Percentiles rank a stretch among this genome's conserved stretches.
These are phyloP conservation scores for Medicago ruthenica DNA, from an alignment of 306 rosid species.

Conservation along the genomic window DNA sequence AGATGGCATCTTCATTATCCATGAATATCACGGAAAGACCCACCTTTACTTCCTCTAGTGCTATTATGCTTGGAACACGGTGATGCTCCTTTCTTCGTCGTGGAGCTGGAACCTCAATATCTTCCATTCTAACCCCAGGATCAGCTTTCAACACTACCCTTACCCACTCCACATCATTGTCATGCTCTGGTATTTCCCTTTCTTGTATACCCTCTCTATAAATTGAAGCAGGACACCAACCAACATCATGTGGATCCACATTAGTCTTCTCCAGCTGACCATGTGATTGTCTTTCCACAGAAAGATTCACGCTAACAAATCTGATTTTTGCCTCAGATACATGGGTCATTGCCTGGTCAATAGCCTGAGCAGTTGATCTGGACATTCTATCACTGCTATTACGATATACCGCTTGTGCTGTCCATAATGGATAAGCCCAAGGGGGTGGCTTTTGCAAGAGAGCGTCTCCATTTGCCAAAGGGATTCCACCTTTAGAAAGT, in stretches of 20 bases:
- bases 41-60: conserved; percentile 95
- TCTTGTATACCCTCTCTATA: conserved; percentile 41
- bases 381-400: conserved; percentile 93
- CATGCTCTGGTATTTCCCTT: conserved; percentile 49
- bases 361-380: conserved; percentile 90
- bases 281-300: conserved; percentile 57
- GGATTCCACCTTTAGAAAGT: conserved; percentile 91
- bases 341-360: conserved; percentile 94
- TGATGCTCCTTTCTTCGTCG: conserved; percentile 90
- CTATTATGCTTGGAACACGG: conserved; percentile 93
- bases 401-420: conserved; percentile 89
- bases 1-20: conserved; percentile 28
- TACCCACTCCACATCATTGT: conserved; percentile 71
- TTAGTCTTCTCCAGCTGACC: conserved; percentile 50
- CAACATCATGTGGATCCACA: conserved; percentile 41
- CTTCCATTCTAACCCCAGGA: conserved; percentile 85
- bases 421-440: conserved; percentile 97
- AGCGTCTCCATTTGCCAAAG: conserved; percentile 94
- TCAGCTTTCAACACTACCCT: conserved; percentile 79
- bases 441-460: conserved; percentile 88
- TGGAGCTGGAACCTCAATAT: conserved; percentile 72
- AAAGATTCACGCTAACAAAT: conserved; percentile 65
- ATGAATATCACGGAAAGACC: conserved; percentile 41
- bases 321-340: conserved; percentile 64
- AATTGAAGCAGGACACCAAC: conserved; percentile 40